Conservation (phyloP, 139 green algal species). For the Zygnema circumcarinatum region DNA sequence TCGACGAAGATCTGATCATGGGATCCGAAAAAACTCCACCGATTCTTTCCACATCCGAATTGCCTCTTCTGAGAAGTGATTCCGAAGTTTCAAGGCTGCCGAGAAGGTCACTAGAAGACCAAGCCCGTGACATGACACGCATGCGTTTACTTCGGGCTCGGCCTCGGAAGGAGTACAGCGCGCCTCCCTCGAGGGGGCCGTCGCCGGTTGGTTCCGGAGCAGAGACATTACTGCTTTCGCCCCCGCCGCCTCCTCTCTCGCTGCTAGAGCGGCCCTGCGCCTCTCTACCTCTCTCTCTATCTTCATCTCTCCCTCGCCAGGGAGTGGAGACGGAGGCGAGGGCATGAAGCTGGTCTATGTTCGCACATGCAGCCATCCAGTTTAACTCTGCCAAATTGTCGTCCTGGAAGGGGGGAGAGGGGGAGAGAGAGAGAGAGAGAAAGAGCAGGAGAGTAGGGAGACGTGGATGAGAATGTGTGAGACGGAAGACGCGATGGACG, state of each 20-base stretch:
- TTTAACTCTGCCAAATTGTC: not conserved
- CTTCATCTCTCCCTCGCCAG: not conserved
- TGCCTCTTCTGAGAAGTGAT: too few relatives aligned
- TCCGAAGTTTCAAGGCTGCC: not conserved
- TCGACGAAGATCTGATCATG: not conserved
- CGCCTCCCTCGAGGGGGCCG: too few relatives aligned
- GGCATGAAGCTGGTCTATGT: not conserved
- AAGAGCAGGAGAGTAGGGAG: not conserved
- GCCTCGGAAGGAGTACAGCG: not conserved
- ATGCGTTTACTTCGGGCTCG: slow-evolving; percentile 23
- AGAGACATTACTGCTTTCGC: not conserved
- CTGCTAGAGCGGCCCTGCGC: not conserved
- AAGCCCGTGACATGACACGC: slow-evolving; percentile 17
- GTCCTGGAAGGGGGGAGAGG: not conserved
- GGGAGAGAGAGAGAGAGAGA: not conserved
- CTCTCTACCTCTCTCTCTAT: not conserved
- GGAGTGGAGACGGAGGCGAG: not conserved
- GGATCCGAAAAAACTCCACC: not conserved
- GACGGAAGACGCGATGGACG: not conserved
- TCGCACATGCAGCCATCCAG: not conserved
- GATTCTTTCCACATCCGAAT: too few relatives aligned
- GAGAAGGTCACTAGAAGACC: slow-evolving; percentile 10
- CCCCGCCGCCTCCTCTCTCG: not conserved
- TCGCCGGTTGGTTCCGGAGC: too few relatives aligned
- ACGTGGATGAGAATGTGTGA: not conserved